Conservation (phyloP, 176 grass and related monocot genomes). For the Thalia dealbata region DNA sequence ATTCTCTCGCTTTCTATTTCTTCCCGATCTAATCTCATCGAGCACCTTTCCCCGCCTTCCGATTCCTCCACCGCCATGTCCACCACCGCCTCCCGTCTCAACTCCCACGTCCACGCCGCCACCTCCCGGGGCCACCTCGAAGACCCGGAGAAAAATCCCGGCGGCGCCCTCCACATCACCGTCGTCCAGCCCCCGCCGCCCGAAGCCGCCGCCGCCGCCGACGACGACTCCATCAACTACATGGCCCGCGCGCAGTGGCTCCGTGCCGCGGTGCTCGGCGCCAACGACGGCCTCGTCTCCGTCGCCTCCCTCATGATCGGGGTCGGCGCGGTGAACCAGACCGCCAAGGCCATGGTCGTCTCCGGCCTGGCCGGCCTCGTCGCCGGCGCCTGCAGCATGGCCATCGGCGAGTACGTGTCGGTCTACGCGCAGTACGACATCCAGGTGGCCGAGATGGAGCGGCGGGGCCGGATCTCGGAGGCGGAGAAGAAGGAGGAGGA, state of each 20-base stretch:
- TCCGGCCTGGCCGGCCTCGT: constrained; percentile 71
- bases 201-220: not conserved
- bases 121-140: too few species aligned
- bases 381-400: constrained; percentile 95
- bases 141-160: not conserved
- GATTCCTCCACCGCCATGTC: too few species aligned
- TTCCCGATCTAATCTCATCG: too few species aligned
- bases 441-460: constrained; percentile 38
- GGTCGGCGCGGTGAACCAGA: constrained; percentile 43
- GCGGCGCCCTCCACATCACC: not conserved
- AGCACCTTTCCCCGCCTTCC: too few species aligned
- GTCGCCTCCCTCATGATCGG: constrained; percentile 93
- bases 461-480: not conserved
- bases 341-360: constrained; percentile 51
- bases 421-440: constrained; percentile 94
- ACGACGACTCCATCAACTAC: constrained; percentile 33
- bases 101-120: too few species aligned
- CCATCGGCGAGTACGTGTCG: constrained; percentile 90
- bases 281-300: constrained; percentile 91
- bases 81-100: too few species aligned
- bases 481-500: not conserved
- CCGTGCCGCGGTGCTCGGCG: constrained; percentile 78
- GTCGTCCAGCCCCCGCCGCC: not conserved
- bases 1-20: too few species aligned
- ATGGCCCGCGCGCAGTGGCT: constrained; percentile 88